A percentile compares a stretch with the other conserved stretches of the same genome.
phyloP scores from a whole-genome alignment of 2,329 filamentous ascomycete genomes.

The Metarhizium rileyi region DNA sequence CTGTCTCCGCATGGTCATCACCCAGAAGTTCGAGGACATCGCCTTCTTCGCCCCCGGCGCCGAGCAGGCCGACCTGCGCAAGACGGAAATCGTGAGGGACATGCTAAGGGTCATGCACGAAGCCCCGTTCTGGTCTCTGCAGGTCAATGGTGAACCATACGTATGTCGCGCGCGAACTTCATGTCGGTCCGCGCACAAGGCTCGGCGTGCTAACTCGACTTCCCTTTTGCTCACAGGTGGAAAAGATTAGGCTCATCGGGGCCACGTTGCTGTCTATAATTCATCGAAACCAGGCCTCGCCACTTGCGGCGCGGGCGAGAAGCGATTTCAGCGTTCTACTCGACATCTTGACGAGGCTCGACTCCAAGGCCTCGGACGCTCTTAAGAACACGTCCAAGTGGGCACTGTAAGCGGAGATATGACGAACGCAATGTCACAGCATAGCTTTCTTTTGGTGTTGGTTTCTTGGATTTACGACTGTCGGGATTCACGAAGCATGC shows the following conservation, averaged over 20 bases:
- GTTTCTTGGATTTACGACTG: neutral
- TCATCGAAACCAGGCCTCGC: slow-evolving; percentile 26
- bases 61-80: slow-evolving; percentile 23
- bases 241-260: slow-evolving; percentile 30
- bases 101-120: slow-evolving; percentile 30
- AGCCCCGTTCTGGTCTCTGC: slow-evolving; percentile 31
- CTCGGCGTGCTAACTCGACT: neutral
- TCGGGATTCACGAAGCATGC: neutral
- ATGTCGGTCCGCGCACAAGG: too few relatives aligned
- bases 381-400: slow-evolving; percentile 20
- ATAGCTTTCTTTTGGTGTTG: neutral
- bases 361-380: slow-evolving; percentile 33
- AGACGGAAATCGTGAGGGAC: slow-evolving; percentile 33
- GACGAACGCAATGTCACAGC: neutral
- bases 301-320: slow-evolving; percentile 26
- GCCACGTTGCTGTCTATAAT: slow-evolving; percentile 28
- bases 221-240: slow-evolving; percentile 19
- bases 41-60: slow-evolving; percentile 19
- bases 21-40: slow-evolving; percentile 24
- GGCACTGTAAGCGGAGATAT: slow-evolving; percentile 3
- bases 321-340: slow-evolving; percentile 29
- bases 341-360: slow-evolving; percentile 29
- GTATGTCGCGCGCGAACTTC: slow-evolving; percentile 21
- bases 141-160: slow-evolving; percentile 30
- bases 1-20: slow-evolving; percentile 31